Evolutionary conservation across 192 early-diverging fungal genomes (phyloP), one percentile per base, ranked within the genome.

Genomic region (Umbelopsis sp.): DNA sequence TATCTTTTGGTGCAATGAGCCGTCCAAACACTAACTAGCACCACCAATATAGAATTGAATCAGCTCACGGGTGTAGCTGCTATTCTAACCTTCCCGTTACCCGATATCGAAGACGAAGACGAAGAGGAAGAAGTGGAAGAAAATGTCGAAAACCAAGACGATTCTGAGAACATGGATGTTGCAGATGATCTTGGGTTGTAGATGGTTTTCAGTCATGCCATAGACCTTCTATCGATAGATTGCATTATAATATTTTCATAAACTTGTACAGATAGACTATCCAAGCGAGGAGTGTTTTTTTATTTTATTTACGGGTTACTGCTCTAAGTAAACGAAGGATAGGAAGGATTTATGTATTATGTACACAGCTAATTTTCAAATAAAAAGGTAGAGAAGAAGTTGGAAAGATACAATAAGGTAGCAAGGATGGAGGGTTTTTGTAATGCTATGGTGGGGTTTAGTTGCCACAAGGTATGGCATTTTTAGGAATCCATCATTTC

Each of bases 61-160:
- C 95, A 97, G 81, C 81, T 99, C 44, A 91, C 96, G 21, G 98
- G 98, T 26, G 93, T 99, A 7, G 98, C 98, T 11, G 95, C 95
- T 5, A 94, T 96, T 51, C 81, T 97, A 45, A 92, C 88, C 65
- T 99, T 97, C 67, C 94, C 96, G n/a, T 71, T 99, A 52, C 93
- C 91, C 25, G 90, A 96, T 24, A 78, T 93, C 47, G 95, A 96
- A 29, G 90, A 90, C 12, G 91, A 90, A 45, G 81, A 80, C 0
- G 88, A 90, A 17, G 77, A 75, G 32, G 78, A 82, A 20, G 68
- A 77, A 22, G 78, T 66, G 16, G 66, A 24, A 11, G 77, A 38
- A 21, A 77, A 82, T 29, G 82, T 74, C 10, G 43, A 62, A 10
- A 34, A 11, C 17, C 10, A 29, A 20, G 31, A 44, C 17, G 21